Evolutionary conservation across 2,329 filamentous ascomycete species (phyloP).

Genomic region (Trichoderma gracile): DNA sequence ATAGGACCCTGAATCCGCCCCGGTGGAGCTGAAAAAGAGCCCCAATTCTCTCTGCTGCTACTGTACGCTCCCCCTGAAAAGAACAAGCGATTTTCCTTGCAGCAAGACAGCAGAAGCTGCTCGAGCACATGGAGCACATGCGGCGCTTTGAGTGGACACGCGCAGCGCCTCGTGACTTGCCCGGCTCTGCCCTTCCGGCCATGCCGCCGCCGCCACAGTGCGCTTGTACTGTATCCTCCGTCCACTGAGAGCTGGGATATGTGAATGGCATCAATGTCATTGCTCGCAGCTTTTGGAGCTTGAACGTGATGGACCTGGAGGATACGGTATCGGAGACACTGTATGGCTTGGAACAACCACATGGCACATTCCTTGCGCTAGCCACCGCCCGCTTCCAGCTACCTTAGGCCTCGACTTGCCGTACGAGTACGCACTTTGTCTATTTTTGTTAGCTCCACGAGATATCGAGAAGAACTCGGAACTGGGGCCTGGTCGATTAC

Average conservation of each 20-base stretch:
- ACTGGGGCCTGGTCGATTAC: no score
- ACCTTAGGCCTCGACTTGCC: not conserved
- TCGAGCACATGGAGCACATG: constrained; percentile 23
- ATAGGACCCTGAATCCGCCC: constrained; percentile 23
- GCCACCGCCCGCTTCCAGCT: not conserved
- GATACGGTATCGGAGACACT: constrained; percentile 20
- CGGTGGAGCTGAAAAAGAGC: not conserved
- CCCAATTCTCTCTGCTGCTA: no score
- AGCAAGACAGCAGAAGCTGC: not conserved
- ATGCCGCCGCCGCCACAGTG: constrained; percentile 3
- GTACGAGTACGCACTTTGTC: no score
- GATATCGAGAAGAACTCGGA: no score
- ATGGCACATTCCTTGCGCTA: constrained; percentile 3
- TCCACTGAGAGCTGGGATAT: not conserved
- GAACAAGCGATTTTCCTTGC: constrained; percentile 9
- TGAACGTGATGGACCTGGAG: not conserved
- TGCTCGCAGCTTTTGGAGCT: no score
- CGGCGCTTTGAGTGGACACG: constrained; percentile 25
- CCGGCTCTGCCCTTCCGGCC: constrained; percentile 15
- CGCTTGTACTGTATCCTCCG: constrained; percentile 8
- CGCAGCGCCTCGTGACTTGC: constrained; percentile 22
- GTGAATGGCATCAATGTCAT: not conserved
- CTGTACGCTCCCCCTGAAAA: constrained; percentile 13
- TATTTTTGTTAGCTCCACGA: no score
- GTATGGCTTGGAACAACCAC: not conserved